Percentiles rank a stretch among this genome's conserved stretches.
Evolutionary conservation across 306 rosid species (phyloP).

Genomic region (Glycyrrhiza uralensis): DNA sequence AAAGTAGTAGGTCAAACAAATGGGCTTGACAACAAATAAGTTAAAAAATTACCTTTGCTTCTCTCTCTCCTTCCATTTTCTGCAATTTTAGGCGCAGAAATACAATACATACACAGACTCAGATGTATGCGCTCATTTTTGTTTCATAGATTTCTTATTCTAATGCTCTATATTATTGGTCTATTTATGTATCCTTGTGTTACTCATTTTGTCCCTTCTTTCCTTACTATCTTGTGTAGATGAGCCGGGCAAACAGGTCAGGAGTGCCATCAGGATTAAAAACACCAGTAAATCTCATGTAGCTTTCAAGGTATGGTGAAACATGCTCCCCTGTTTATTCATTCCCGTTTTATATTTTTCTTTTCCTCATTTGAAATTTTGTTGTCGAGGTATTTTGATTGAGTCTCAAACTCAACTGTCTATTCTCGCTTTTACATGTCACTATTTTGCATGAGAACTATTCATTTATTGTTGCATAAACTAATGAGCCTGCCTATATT

Average conservation of each 20-base stretch:
- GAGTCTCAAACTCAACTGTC: background rate
- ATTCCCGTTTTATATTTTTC: background rate
- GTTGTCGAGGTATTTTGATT: background rate
- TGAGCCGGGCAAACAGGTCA: slow-evolving; percentile 93
- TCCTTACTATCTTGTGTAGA: slow-evolving; percentile 45
- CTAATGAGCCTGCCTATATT: background rate
- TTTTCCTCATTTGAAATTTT: slow-evolving; percentile 3
- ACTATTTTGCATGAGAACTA: background rate
- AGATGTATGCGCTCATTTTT: background rate
- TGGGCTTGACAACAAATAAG: background rate
- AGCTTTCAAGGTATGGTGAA: slow-evolving; percentile 80
- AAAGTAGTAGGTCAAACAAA: background rate
- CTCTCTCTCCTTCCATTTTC: background rate
- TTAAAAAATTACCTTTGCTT: background rate
- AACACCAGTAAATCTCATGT: slow-evolving; percentile 87
- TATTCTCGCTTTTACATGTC: slow-evolving; percentile 20
- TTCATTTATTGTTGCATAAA: background rate
- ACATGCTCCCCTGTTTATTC: background rate
- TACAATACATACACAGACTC: background rate
- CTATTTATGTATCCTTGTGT: slow-evolving; percentile 1
- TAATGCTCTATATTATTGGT: background rate
- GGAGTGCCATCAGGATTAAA: slow-evolving; percentile 92
- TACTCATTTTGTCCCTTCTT: background rate
- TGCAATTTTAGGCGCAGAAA: background rate
- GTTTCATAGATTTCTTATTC: background rate